Evolutionary conservation across 352 stramenopile species (phyloP).

Genomic region (Phytophthora macrochlamydospora): DNA sequence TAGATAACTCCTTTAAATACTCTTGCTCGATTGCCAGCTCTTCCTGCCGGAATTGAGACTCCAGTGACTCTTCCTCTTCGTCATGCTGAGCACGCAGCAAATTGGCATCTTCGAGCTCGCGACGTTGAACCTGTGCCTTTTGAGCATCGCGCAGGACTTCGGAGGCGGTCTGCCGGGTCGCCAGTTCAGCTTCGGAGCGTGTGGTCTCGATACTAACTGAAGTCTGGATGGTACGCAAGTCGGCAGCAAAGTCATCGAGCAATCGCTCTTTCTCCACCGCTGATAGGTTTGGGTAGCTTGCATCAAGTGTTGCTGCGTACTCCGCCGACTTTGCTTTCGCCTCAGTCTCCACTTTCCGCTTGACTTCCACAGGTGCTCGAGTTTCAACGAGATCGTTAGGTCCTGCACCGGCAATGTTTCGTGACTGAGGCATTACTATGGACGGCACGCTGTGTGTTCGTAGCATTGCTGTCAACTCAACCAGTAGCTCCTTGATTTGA

Average conservation of each 20-base stretch:
- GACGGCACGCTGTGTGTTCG: conserved; percentile 16
- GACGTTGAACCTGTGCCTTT: conserved; percentile 22
- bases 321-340: conserved; percentile 38
- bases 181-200: conserved; percentile 47
- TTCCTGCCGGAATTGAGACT: conserved; percentile 50
- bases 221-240: conserved; percentile 53
- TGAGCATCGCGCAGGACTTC: conserved; percentile 37
- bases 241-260: conserved; percentile 54
- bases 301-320: conserved; percentile 47
- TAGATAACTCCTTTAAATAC: conserved; percentile 53
- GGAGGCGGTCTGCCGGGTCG: conserved; percentile 37
- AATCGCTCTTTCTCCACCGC: conserved; percentile 52
- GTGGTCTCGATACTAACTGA: conserved; percentile 52
- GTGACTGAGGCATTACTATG: background rate
- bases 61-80: conserved; percentile 35
- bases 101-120: conserved; percentile 30
- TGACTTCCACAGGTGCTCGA: conserved; percentile 1
- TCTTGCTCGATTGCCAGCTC: conserved; percentile 58
- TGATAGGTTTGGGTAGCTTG: conserved; percentile 48
- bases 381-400: background rate
- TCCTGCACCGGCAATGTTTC: background rate
- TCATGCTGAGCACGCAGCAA: conserved; percentile 31
- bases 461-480: conserved; percentile 38
- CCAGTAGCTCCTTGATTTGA: conserved; percentile 64
- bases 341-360: conserved; percentile 20